Evolutionary conservation across 169 alveolate genomes (phyloP), one percentile per base, ranked within the genome.

Genomic region (Plasmodium adleri): DNA sequence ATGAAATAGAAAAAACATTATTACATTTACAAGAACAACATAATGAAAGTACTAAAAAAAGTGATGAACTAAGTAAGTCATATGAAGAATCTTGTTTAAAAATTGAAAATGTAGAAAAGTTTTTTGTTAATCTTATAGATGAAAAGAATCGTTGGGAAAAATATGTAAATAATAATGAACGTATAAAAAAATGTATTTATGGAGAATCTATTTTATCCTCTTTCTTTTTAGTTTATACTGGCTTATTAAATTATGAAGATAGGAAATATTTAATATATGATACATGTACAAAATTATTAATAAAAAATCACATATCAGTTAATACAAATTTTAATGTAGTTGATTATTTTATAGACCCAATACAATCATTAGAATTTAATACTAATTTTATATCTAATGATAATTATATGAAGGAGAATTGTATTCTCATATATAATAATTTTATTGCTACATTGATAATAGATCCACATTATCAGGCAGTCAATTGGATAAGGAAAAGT

Each of bases 61-160:
- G 74, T 92, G 93, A 28, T 94, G 97, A 72, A 97, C 96, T 93
- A 3, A 86, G 88, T 17, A 72, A 50, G 28, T 86, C 92, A 17
- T 86, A 86, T 86, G 92, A 86, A 47, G 92, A 86, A 54, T 72
- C 88, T 3, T 86, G 92, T 12, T 50, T 56, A 71, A 59, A 75
- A 66, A 86, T 86, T 9, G 92, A 86, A 71, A 86, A 86, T 86
- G 88, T 72, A 15, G 92, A 86, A 50, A 86, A 86, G 39, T 72
- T 86, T 49, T 72, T 86, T 52, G 63, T 86, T 24, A 86, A 86
- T 62, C 15, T 86, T 56, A 72, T 72, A 20, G 92, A 70, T 50
- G 86, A 72, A 86, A 86, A 86, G 59, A 86, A 86, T 54, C 26
- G 92, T 62, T 86, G 92, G 92, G 88, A 86, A 86, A 86, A 86